Percentiles rank a stretch among this genome's conserved stretches.
Evolutionary conservation across 495 filamentous ascomycete species (phyloP).

Genomic region (Pyrenula aspistea): DNA sequence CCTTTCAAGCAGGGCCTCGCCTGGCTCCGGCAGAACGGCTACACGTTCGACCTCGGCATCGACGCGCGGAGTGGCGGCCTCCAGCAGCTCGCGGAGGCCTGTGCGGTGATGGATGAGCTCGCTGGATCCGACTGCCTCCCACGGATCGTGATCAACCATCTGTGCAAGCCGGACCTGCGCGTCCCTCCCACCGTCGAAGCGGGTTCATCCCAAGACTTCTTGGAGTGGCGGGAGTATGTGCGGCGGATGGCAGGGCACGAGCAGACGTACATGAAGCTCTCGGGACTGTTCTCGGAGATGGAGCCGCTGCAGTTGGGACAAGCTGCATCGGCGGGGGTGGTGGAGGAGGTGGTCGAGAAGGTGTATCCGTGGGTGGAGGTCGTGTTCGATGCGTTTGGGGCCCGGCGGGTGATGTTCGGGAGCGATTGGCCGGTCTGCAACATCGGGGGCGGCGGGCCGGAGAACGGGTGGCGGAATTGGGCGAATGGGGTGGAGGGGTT

Average conservation of each 20-base stretch:
- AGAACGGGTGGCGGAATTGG: slow-evolving; percentile 39
- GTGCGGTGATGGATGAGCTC: slow-evolving; percentile 57
- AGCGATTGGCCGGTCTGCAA: slow-evolving; percentile 88
- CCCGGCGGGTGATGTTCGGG: slow-evolving; percentile 70
- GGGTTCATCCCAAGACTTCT: background rate
- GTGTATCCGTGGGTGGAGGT: slow-evolving; percentile 54
- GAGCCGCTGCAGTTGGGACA: slow-evolving; percentile 24
- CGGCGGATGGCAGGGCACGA: slow-evolving; percentile 44
- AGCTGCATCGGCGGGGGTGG: slow-evolving; percentile 22
- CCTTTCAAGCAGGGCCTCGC: slow-evolving; percentile 58
- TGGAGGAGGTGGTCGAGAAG: slow-evolving; percentile 26
- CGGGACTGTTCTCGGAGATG: slow-evolving; percentile 68
- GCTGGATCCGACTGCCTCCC: slow-evolving; percentile 37
- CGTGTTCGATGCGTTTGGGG: slow-evolving; percentile 54
- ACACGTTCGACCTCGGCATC: slow-evolving; percentile 71
- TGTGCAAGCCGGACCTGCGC: slow-evolving; percentile 74
- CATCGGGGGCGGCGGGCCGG: slow-evolving; percentile 42
- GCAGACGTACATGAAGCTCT: slow-evolving; percentile 77
- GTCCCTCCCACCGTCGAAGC: slow-evolving; percentile 5
- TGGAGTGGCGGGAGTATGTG: slow-evolving; percentile 36
- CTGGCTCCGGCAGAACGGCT: slow-evolving; percentile 47
- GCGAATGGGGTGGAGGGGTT: slow-evolving; percentile 33
- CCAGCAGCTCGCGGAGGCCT: slow-evolving; percentile 58
- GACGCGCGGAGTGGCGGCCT: slow-evolving; percentile 58
- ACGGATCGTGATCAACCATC: slow-evolving; percentile 47